These are phyloP conservation scores for Gastrolobium villosum DNA, from an alignment of 306 rosid species.

Conservation along the genomic window DNA sequence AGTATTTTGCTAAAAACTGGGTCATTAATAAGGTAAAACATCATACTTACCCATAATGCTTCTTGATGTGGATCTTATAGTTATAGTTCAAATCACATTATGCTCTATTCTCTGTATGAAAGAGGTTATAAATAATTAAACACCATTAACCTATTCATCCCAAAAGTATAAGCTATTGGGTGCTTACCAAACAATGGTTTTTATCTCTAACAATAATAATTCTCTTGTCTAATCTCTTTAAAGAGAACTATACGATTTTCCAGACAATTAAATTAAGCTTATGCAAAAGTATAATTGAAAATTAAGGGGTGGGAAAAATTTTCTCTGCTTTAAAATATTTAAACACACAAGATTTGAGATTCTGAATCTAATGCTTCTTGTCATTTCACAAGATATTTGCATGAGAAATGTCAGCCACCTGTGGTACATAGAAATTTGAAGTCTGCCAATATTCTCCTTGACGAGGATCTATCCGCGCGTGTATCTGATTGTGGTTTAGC, in stretches of 20 bases:
- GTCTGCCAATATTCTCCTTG: conserved; percentile 92
- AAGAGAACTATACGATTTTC: conserved; percentile 1
- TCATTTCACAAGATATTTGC: conserved; percentile 78
- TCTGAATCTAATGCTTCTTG: conserved; percentile 48
- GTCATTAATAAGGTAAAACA: conserved; percentile 3
- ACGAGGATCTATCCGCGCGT: conserved; percentile 75
- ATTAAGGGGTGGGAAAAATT: neutral
- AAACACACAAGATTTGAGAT: conserved; percentile 32
- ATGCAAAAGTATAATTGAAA: conserved; percentile 3
- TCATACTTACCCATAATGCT: conserved; percentile 19
- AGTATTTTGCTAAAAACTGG: neutral
- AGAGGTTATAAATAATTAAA: neutral
- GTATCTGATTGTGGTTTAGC: conserved; percentile 98
- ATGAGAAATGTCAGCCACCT: conserved; percentile 89
- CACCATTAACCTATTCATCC: conserved; percentile 1
- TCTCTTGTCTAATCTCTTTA: neutral
- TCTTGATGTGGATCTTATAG: neutral
- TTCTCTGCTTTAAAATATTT: conserved; percentile 21
- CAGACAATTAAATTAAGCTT: neutral
- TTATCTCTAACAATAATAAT: neutral
- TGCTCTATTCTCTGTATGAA: neutral
- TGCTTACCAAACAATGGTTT: neutral
- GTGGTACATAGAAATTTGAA: conserved; percentile 92
- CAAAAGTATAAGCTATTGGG: neutral
- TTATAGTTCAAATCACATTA: conserved; percentile 17